Conservation (phyloP, 1,139 yeast genomes). For the Geotrichum fermentans region DNA sequence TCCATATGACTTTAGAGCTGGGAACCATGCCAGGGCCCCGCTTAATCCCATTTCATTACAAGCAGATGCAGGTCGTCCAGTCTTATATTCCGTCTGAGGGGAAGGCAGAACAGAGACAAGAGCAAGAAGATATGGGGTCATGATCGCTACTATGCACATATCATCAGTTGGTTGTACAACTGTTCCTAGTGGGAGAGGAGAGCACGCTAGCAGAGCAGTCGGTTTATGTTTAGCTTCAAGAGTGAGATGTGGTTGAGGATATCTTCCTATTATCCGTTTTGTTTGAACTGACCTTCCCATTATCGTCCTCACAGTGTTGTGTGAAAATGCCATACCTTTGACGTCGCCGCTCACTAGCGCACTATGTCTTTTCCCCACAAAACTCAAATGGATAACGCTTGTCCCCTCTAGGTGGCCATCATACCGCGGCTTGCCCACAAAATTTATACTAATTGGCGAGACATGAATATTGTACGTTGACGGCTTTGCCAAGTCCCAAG, state of each 20-base stretch:
- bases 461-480: constrained; percentile 35
- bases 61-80: constrained; percentile 44
- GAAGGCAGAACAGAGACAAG: constrained; percentile 55
- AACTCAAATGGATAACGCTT: constrained; percentile 48
- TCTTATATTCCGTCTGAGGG: constrained; percentile 51
- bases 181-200: constrained; percentile 53
- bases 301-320: constrained; percentile 53
- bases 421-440: constrained; percentile 23
- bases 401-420: constrained; percentile 53
- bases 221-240: constrained; percentile 25
- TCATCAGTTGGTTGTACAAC: constrained; percentile 49
- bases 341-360: constrained; percentile 57
- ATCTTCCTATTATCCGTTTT: constrained; percentile 51
- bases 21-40: constrained; percentile 60
- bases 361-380: constrained; percentile 53
- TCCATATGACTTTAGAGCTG: constrained; percentile 37
- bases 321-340: constrained; percentile 56
- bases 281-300: constrained; percentile 50
- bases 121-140: constrained; percentile 50
- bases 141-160: constrained; percentile 57
- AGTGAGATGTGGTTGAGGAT: constrained; percentile 29
- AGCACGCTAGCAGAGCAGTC: constrained; percentile 41
- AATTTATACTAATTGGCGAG: constrained; percentile 35
- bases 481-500: constrained; percentile 45
- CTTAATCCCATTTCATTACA: constrained; percentile 38